These are phyloP conservation scores for Chlamydomonas reinhardtii DNA, from an alignment of 163 green algal species.

Conservation along the genomic window DNA sequence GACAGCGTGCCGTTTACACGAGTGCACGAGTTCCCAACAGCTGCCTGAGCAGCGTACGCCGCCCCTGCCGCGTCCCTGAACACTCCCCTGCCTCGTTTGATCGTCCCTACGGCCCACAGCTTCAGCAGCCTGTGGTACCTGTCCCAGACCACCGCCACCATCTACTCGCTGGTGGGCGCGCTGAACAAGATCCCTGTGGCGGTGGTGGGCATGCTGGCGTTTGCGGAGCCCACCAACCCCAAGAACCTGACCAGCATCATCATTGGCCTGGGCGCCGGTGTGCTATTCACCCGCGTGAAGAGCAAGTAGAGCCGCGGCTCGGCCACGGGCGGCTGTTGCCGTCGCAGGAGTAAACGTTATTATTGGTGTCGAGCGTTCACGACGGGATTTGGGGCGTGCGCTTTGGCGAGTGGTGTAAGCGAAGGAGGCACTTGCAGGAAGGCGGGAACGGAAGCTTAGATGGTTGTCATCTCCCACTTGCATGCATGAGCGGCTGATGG, in stretches of 20 bases:
- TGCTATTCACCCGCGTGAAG: slow-evolving; percentile 90
- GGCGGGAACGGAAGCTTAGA: no score
- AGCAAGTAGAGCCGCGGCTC: slow-evolving; percentile 34
- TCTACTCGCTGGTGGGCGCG: slow-evolving; percentile 87
- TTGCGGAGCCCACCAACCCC: slow-evolving; percentile 75
- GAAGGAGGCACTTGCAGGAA: no score
- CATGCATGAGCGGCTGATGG: no score
- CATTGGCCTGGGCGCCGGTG: slow-evolving; percentile 82
- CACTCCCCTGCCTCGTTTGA: no score
- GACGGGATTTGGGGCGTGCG: no score
- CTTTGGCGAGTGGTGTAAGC: no score
- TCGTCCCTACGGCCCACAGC: background rate
- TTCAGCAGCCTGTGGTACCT: slow-evolving; percentile 94
- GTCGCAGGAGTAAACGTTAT: background rate
- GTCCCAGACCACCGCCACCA: slow-evolving; percentile 85
- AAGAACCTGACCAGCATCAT: slow-evolving; percentile 84
- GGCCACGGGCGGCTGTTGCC: background rate
- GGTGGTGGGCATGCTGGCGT: slow-evolving; percentile 84
- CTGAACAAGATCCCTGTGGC: slow-evolving; percentile 94
- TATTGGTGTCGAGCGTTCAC: no score
- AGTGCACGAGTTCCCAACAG: no score
- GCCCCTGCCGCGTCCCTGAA: no score
- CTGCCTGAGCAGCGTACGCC: no score
- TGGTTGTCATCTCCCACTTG: no score
- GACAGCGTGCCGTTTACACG: no score